Base-by-base conservation (phyloP, 306 rosid species). In the Mucuna pruriens region DNA sequence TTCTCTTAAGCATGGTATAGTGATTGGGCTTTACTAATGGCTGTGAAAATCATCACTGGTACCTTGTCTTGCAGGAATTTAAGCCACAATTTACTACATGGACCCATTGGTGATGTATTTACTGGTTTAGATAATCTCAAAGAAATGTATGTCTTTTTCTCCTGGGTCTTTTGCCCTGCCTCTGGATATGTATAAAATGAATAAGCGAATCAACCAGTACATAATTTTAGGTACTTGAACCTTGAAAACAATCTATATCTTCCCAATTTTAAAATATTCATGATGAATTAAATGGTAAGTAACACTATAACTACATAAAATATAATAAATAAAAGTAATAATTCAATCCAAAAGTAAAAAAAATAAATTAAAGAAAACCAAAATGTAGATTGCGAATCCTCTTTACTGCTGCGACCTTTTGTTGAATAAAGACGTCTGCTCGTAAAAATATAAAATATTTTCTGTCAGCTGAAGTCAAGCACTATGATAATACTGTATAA, bases 51-150 rank as follows among this genome's bases (percentile, higher is more conserved):
- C 52, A 71, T 19, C 7, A 25, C 19, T 67, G 11, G 77, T 42
- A 51, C 48, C 75, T 52, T 79, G 62, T 26, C 38, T 31, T 82
- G 77, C 89, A 93, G 98, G 92, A 93, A 93, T 80, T 82, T 93
- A 54, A 93, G 98, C 90, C 91, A 89, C 87, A 91, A 91, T 85
- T 76, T 65, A 48, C 83, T 93, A 82, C 85, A 88, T 46, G 98
- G 98, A 76, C 90, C 90, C 51, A 60, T 93, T 31, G 98, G 98
- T 52, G 85, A 90, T 85, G 87, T 93, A 45, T 91, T 93, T 67
- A 82, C 85, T 48, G 93, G 91, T 84, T 69, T 90, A 78, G 79
- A 85, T 84, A 87, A 84, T 85, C 86, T 93, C 79, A 86, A 82
- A 84, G 94, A 90, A 84, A 81, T 94, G 98, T 94, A 85, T 42